phyloP scores from a whole-genome alignment of 2,329 filamentous ascomycete species.

The Parafenestella ontariensis region DNA sequence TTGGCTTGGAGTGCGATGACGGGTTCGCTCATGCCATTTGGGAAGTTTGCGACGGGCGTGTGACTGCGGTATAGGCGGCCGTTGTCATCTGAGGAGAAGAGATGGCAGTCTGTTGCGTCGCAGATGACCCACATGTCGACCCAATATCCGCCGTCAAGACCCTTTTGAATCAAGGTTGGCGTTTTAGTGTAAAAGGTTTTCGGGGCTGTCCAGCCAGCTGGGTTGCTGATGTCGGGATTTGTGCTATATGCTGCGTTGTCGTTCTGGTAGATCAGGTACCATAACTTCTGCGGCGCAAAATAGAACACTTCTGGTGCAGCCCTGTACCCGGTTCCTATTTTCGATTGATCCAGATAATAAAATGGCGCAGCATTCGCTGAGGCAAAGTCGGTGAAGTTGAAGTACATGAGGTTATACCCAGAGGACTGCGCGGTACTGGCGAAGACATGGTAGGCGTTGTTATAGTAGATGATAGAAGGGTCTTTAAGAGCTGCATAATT shows the following conservation, averaged over 20 bases:
- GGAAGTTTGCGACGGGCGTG: constrained; percentile 45
- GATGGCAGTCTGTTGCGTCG: constrained; percentile 46
- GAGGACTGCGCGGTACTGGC: constrained; percentile 46
- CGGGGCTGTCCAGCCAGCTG: constrained; percentile 50
- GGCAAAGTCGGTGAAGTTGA: constrained; percentile 50
- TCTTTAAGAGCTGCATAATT: constrained; percentile 43
- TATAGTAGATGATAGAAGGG: constrained; percentile 41
- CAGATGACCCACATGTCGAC: constrained; percentile 56
- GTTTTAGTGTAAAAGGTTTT: constrained; percentile 46
- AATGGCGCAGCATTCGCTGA: constrained; percentile 43
- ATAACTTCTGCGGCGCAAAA: constrained; percentile 51
- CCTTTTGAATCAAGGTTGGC: constrained; percentile 42
- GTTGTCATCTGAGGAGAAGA: constrained; percentile 54
- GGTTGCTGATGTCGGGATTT: constrained; percentile 51
- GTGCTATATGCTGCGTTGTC: constrained; percentile 54
- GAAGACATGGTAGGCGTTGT: constrained; percentile 55
- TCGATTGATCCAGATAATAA: constrained; percentile 49
- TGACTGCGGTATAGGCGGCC: constrained; percentile 51
- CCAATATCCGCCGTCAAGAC: constrained; percentile 49
- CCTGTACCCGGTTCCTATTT: constrained; percentile 51
- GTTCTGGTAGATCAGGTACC: constrained; percentile 54
- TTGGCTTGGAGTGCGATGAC: constrained; percentile 44
- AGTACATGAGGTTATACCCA: constrained; percentile 52
- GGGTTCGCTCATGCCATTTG: constrained; percentile 46
- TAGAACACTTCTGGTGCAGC: constrained; percentile 54